Evolutionary conservation across 306 rosid genomes (phyloP).

Genomic region (Styphnolobium japonicum): DNA sequence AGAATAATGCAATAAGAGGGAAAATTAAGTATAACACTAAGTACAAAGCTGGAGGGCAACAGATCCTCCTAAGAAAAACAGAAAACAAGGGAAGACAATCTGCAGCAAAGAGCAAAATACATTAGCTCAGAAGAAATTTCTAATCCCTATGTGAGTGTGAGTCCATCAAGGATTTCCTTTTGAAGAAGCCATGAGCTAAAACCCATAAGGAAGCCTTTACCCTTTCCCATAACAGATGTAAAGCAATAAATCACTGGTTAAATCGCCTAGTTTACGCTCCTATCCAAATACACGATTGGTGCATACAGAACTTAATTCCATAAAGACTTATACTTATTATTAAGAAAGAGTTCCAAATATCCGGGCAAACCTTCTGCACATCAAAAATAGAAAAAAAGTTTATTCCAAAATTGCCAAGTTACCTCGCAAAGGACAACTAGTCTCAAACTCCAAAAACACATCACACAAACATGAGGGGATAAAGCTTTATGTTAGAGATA

Average conservation of each 20-base stretch:
- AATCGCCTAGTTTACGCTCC: neutral
- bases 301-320: neutral
- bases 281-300: neutral
- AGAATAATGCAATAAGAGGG: neutral
- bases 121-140: neutral
- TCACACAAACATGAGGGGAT: neutral
- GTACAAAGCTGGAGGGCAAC: neutral
- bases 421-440: neutral
- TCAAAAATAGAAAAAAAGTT: neutral
- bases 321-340: neutral
- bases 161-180: neutral
- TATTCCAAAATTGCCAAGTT: neutral
- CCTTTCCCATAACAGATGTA: neutral
- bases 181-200: neutral
- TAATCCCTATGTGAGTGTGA: neutral
- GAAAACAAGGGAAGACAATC: neutral
- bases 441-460: constrained; percentile 15
- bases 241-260: neutral
- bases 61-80: neutral
- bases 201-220: neutral
- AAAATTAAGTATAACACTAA: too few relatives aligned
- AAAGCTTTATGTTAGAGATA: neutral
- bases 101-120: neutral
- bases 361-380: neutral
- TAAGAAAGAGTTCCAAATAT: neutral